Evolutionary conservation across 768 basidiomycete species (phyloP), one percentile per base, ranked within the genome.

Genomic region (Leccinum obscurum): DNA sequence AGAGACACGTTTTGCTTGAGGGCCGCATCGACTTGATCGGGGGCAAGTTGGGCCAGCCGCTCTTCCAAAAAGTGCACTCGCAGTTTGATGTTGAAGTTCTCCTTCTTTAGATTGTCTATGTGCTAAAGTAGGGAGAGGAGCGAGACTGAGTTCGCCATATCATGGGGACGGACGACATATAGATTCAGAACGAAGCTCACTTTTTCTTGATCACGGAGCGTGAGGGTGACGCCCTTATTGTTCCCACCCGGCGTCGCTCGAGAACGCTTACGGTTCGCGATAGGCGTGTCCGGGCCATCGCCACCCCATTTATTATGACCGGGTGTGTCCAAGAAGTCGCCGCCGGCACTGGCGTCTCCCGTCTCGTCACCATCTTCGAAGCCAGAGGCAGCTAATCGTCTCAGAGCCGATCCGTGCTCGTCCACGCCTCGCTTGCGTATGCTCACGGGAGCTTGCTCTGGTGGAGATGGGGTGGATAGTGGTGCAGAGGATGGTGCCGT

Each of bases 11-110:
- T 96, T 75, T 96, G 93, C 66, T 95, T 93, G 59, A 93, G 83
- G 4, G 90, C 91, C 5, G 90, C 89, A 68, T 97, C 91, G 72
- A 95, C 90, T 69, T 97, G 90, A 72, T 96, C 94, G 0, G 94
- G 93, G 0, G 92, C 90, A 52, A 95, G 85, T 67, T 92, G 87
- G 2, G 90, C 89, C 15, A 99, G 83, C 50, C 92, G 88, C 68
- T 98, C 94, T 74, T 98, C 93, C 48, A 97, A 84, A 72, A 97
- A 96, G 70, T 97, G 94, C 3, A 98, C 92, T 60, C 94, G 92
- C 55, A 98, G 84, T 74, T 98, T 97, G 71, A 99, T 88, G 69
- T 89, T 90, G 74, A 98, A 98, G 80, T 96, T 96, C 73, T 98
- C 95, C 73, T 95, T 97, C 78, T 96, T 95, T 68, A 95, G 85